These are phyloP conservation scores for Ganoderma sp. DNA, from an alignment of 1,284 basidiomycete species.

Conservation along the genomic window DNA sequence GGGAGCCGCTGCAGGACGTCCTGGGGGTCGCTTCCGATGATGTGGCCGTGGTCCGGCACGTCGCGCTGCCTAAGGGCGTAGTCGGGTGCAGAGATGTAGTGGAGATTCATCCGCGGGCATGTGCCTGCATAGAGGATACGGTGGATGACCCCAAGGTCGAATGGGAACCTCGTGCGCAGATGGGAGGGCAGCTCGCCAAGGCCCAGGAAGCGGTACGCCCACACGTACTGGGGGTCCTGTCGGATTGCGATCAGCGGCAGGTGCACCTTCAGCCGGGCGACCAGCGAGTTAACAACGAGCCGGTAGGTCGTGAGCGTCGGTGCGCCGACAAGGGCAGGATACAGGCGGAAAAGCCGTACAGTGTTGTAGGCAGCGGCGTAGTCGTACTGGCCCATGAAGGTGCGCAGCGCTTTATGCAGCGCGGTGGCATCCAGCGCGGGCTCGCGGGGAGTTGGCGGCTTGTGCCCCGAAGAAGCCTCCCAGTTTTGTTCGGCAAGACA, in stretches of 20 bases:
- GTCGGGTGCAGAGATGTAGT: slow-evolving; percentile 22
- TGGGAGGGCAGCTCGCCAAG: slow-evolving; percentile 15
- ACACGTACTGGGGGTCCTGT: slow-evolving; percentile 18
- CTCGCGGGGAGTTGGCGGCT: slow-evolving; percentile 23
- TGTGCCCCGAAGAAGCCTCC: not conserved
- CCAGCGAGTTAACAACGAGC: slow-evolving; percentile 42
- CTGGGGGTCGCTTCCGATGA: not conserved
- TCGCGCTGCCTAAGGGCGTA: not conserved
- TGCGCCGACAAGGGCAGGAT: slow-evolving; percentile 35
- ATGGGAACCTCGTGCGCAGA: slow-evolving; percentile 5
- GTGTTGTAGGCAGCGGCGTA: slow-evolving; percentile 53
- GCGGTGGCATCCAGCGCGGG: slow-evolving; percentile 43
- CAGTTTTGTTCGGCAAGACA: slow-evolving; percentile 39
- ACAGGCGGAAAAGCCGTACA: slow-evolving; percentile 42
- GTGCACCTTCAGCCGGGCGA: slow-evolving; percentile 32
- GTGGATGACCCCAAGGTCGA: slow-evolving; percentile 25
- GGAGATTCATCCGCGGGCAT: slow-evolving; percentile 23
- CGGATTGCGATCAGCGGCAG: slow-evolving; percentile 14
- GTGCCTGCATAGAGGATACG: slow-evolving; percentile 27
- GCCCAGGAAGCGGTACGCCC: slow-evolving; percentile 43
- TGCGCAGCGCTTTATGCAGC: slow-evolving; percentile 49
- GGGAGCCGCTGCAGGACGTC: not conserved
- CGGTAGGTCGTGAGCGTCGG: slow-evolving; percentile 49
- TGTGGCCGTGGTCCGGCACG: not conserved
- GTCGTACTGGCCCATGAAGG: slow-evolving; percentile 51